Conservation (phyloP, 306 rosid species). For the Abrus precatorius region DNA sequence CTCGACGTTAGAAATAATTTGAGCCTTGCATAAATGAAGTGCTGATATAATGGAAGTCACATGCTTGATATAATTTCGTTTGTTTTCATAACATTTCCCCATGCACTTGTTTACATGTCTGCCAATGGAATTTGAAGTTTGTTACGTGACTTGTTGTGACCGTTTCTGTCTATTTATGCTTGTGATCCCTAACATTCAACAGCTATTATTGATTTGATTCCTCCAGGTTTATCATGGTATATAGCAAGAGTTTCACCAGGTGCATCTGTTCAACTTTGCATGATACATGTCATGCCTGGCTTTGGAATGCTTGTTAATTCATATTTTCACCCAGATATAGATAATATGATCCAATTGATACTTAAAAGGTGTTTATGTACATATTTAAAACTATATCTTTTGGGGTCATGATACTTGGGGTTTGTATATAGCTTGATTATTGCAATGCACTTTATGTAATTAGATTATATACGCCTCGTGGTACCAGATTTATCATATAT, state of each 20-base stretch:
- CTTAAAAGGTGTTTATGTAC: conserved; percentile 31
- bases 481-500: too few relatives aligned
- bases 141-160: conserved; percentile 19
- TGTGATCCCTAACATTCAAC: conserved; percentile 21
- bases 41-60: conserved; percentile 10
- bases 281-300: not conserved
- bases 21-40: conserved; percentile 32
- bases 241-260: conserved; percentile 43
- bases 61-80: conserved; percentile 25
- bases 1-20: conserved; percentile 30
- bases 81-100: conserved; percentile 3
- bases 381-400: conserved; percentile 6
- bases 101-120: conserved; percentile 19
- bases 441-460: not conserved
- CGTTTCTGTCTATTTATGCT: conserved; percentile 26
- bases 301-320: conserved; percentile 18
- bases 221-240: conserved; percentile 73
- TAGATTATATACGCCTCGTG: not conserved
- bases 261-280: conserved; percentile 11
- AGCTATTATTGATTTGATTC: conserved; percentile 39
- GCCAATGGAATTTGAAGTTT: conserved; percentile 10
- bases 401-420: conserved; percentile 5
- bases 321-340: conserved; percentile 1
- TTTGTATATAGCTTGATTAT: conserved; percentile 34
- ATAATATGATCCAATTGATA: conserved; percentile 38